Evolutionary conservation across 2,329 filamentous ascomycete genomes (phyloP).

Genomic region (Trichoderma oligosporum): DNA sequence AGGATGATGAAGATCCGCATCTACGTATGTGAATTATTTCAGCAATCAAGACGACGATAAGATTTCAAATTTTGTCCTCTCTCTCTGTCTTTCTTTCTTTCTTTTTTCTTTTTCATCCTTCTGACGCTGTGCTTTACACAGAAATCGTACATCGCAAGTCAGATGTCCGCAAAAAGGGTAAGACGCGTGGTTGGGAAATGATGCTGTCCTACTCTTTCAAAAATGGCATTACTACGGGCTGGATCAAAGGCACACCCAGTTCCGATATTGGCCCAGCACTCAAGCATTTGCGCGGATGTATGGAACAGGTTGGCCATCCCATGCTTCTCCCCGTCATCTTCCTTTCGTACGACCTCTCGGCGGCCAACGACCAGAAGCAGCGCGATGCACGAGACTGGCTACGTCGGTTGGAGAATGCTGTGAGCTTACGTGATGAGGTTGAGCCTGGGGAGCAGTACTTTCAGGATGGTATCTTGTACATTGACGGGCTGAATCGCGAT

Average conservation of each 20-base stretch:
- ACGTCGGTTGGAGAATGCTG: constrained; percentile 56
- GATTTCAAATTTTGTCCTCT: no score
- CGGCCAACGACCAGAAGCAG: constrained; percentile 57
- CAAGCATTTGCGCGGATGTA: constrained; percentile 48
- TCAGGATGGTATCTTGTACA: constrained; percentile 49
- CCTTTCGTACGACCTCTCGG: constrained; percentile 54
- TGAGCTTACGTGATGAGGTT: constrained; percentile 58
- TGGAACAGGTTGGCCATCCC: constrained; percentile 51
- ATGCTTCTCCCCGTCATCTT: constrained; percentile 57
- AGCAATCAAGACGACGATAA: no score
- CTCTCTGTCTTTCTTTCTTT: no score
- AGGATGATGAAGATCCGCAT: constrained; percentile 54
- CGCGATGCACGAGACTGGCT: constrained; percentile 61
- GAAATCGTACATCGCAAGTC: constrained; percentile 63
- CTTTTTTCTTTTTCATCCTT: background rate
- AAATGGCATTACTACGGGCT: constrained; percentile 55
- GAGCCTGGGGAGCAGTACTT: constrained; percentile 54
- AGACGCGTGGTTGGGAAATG: constrained; percentile 61
- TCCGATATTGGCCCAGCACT: constrained; percentile 52
- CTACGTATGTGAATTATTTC: constrained; percentile 44
- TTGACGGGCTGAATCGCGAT: constrained; percentile 58
- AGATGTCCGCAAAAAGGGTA: constrained; percentile 62
- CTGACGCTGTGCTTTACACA: constrained; percentile 26
- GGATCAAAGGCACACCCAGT: constrained; percentile 57
- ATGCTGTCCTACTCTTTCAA: constrained; percentile 57